phyloP scores from a whole-genome alignment of 2,329 filamentous ascomycete genomes.

The Pseudopithomyces chartarum region DNA sequence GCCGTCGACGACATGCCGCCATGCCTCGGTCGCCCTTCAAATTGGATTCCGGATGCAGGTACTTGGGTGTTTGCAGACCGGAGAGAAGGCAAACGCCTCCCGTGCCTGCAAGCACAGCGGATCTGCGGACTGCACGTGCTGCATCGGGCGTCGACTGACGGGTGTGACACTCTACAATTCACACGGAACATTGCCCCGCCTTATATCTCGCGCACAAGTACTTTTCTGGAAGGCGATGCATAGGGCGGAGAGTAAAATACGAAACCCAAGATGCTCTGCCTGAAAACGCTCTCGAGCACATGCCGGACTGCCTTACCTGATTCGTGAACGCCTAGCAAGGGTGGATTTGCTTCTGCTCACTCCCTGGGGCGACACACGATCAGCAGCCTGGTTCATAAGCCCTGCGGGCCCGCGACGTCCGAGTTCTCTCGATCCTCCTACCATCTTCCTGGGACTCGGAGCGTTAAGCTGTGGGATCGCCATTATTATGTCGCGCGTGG shows the following conservation, averaged over 20 bases:
- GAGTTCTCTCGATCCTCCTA: conserved; percentile 1
- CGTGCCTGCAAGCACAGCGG: not conserved
- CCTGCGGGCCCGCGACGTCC: not conserved
- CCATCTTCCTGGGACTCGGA: not conserved
- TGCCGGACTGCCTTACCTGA: not conserved
- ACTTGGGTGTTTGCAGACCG: not conserved
- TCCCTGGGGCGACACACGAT: not conserved
- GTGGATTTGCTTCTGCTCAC: conserved; percentile 1
- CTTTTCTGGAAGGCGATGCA: not conserved
- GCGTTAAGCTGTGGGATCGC: not conserved
- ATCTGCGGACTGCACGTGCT: not conserved
- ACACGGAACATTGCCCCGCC: not conserved
- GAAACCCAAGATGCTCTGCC: not conserved
- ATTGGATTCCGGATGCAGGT: not conserved
- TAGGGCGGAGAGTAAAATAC: not conserved
- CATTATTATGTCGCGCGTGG: conserved; percentile 9
- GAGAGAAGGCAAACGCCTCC: not conserved
- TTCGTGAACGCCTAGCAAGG: not conserved
- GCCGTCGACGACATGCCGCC: not conserved
- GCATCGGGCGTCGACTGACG: not conserved
- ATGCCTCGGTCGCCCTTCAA: not conserved
- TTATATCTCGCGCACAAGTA: not conserved
- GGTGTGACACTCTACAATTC: not conserved
- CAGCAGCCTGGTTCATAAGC: conserved; percentile 3
- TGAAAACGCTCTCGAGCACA: not conserved